Evolutionary conservation across 768 basidiomycete genomes (phyloP).

Genomic region (Mycena venus): DNA sequence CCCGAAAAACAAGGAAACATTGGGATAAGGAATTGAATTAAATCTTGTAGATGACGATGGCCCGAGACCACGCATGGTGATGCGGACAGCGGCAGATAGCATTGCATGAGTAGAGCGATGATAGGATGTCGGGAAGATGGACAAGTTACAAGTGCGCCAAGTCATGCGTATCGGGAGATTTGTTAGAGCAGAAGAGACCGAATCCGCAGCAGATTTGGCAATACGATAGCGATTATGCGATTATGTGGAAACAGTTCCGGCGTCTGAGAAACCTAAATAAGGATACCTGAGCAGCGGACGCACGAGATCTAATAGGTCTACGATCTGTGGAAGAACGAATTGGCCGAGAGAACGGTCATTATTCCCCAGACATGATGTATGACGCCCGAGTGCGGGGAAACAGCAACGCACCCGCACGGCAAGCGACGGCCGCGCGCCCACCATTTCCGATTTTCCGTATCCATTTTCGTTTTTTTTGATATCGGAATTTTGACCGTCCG

Average conservation of each 20-base stretch:
- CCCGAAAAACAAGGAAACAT: not conserved
- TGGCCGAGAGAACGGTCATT: not conserved
- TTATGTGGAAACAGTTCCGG: not conserved
- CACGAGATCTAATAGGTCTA: too few species aligned
- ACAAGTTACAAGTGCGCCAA: not conserved
- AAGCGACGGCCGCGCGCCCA: not conserved
- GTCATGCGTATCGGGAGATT: not conserved
- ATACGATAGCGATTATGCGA: not conserved
- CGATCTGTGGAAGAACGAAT: too few species aligned
- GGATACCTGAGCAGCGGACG: too few species aligned
- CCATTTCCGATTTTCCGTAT: not conserved
- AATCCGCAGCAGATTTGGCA: not conserved
- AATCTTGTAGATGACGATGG: too few species aligned
- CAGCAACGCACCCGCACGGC: not conserved
- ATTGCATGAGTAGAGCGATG: not conserved
- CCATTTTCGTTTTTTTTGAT: not conserved
- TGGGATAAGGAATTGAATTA: not conserved
- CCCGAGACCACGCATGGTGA: not conserved
- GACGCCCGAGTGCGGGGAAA: not conserved
- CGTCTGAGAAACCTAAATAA: not conserved
- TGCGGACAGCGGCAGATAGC: not conserved
- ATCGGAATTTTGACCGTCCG: not conserved
- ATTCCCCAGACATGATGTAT: not conserved
- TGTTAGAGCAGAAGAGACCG: not conserved
- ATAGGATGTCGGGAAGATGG: slow-evolving; percentile 2